Conservation (phyloP, 2,329 filamentous ascomycete species). For the Bisporella sp. region DNA sequence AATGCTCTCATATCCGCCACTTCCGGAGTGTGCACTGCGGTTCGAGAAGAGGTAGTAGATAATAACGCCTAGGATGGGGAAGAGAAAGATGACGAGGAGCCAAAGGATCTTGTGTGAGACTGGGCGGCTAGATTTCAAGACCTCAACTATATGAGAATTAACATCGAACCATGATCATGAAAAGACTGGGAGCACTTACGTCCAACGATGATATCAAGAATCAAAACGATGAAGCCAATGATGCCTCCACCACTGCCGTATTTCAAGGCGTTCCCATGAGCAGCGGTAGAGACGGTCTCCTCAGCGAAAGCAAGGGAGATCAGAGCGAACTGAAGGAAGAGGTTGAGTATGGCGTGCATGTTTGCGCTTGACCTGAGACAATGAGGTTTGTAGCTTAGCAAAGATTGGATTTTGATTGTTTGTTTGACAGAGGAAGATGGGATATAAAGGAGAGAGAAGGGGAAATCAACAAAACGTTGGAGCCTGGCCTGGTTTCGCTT, state of each 20-base stretch:
- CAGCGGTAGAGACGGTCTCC: conserved; percentile 31
- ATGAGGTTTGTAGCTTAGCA: no score
- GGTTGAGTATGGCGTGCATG: conserved; percentile 21
- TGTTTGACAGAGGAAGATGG: no score
- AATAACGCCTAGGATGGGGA: conserved; percentile 54
- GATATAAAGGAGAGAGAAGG: no score
- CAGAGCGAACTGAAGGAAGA: conserved; percentile 47
- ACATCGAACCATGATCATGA: background rate
- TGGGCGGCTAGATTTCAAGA: conserved; percentile 56
- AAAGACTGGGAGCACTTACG: conserved; percentile 36
- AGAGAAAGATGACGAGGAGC: conserved; percentile 57
- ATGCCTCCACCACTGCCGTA: conserved; percentile 56
- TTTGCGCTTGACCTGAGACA: background rate
- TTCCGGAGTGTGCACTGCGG: conserved; percentile 45
- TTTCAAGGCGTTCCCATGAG: conserved; percentile 41
- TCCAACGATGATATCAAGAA: conserved; percentile 57
- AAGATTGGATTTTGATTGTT: no score
- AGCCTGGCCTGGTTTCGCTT: no score
- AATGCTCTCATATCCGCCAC: conserved; percentile 45
- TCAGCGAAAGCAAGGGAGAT: conserved; percentile 39
- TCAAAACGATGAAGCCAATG: conserved; percentile 51
- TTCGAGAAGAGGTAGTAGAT: conserved; percentile 61
- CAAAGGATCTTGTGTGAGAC: conserved; percentile 52
- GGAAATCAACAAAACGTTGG: no score
- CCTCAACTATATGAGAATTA: conserved; percentile 42